A percentile compares a stretch with the other conserved stretches of the same genome.
phyloP scores from a whole-genome alignment of 1,284 basidiomycete species.

The Cutaneotrichosporon spelunceum region DNA sequence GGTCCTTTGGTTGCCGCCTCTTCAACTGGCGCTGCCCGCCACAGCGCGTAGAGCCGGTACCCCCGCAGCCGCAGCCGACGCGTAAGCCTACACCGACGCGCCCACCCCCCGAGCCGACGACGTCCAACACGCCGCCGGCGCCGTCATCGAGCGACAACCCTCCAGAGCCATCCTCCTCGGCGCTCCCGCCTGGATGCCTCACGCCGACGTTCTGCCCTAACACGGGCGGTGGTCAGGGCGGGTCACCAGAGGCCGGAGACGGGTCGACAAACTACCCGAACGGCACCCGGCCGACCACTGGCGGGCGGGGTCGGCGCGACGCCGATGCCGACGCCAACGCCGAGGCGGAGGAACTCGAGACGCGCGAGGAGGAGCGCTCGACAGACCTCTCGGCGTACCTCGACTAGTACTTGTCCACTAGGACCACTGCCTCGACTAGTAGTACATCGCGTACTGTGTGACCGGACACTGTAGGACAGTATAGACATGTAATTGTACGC shows the following conservation, averaged over 20 bases:
- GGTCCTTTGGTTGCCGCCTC: background rate
- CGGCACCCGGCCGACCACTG: background rate
- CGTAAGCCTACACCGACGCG: background rate
- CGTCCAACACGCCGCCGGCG: too few species aligned
- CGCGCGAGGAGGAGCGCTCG: background rate
- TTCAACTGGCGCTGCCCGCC: background rate
- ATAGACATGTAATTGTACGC: background rate
- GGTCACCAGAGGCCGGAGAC: background rate
- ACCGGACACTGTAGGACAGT: too few species aligned
- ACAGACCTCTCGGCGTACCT: background rate
- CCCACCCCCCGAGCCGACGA: background rate
- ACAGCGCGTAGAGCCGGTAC: background rate
- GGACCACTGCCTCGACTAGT: too few species aligned
- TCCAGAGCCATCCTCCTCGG: background rate
- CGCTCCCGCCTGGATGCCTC: background rate
- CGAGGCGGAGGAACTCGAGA: too few species aligned
- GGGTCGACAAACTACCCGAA: background rate
- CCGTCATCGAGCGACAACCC: background rate
- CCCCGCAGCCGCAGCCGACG: background rate
- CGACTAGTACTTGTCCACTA: background rate
- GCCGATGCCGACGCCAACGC: too few species aligned
- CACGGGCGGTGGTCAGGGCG: background rate
- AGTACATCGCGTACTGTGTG: too few species aligned
- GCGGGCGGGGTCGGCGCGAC: too few species aligned
- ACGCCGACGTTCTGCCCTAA: conserved; percentile 1